Percentiles rank a stretch among this genome's conserved stretches.
Conservation (phyloP, 2,329 filamentous ascomycete genomes). For the Sporothrix brunneoviolacea region DNA sequence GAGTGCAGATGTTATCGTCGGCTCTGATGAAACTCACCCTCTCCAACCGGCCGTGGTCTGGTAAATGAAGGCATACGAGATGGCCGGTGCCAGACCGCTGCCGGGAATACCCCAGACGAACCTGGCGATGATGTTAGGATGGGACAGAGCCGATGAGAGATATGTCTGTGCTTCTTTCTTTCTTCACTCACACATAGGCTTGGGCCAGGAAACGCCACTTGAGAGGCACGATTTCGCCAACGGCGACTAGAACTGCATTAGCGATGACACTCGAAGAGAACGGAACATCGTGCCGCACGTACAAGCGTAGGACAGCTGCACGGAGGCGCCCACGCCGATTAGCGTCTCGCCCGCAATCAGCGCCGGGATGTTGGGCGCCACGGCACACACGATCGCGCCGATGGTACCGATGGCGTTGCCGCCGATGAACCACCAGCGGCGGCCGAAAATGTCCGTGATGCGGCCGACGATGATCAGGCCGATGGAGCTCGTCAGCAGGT, state of each 20-base stretch:
- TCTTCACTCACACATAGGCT: not conserved
- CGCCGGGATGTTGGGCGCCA: not conserved
- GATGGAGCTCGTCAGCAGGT: not conserved
- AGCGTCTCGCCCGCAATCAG: not conserved
- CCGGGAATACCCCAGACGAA: no score
- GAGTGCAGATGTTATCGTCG: no score
- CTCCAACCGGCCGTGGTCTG: not conserved
- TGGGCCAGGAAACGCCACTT: conserved; percentile 2
- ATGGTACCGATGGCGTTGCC: not conserved
- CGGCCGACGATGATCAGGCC: not conserved
- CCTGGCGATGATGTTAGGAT: no score
- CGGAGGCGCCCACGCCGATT: not conserved
- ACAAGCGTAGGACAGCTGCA: conserved; percentile 1
- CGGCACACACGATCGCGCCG: not conserved
- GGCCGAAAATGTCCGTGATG: conserved; percentile 5
- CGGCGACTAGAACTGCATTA: no score
- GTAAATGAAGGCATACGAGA: conserved; percentile 1
- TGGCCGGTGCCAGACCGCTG: not conserved
- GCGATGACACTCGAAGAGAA: no score
- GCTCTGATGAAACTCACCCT: no score
- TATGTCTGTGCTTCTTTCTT: no score
- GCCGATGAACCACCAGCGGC: conserved; percentile 3
- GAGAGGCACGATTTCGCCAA: conserved; percentile 6
- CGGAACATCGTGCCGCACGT: no score
- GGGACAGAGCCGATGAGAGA: no score